Conservation (phyloP, 2,329 filamentous ascomycete species). For the Xylariaceae sp. region DNA sequence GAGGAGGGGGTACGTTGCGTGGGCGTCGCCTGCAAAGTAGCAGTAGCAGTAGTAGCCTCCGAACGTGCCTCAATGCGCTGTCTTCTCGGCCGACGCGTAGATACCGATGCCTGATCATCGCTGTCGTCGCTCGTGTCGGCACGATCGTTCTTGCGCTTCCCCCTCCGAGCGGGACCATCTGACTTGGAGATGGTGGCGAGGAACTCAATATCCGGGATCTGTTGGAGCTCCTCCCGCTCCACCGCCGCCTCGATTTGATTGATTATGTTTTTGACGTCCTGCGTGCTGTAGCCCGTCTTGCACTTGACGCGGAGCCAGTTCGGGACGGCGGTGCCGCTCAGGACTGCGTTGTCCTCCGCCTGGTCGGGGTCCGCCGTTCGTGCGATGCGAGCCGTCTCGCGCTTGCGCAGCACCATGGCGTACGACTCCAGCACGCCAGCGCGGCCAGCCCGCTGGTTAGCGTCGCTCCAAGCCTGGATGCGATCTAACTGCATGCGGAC, state of each 20-base stretch:
- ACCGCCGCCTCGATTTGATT: constrained; percentile 43
- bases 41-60: too few relatives aligned
- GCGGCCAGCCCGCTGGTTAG: constrained; percentile 37
- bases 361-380: constrained; percentile 34
- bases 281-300: constrained; percentile 43
- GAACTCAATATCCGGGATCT: constrained; percentile 56
- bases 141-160: background rate
- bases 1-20: too few relatives aligned
- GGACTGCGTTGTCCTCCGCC: constrained; percentile 28
- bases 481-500: constrained; percentile 57
- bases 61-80: too few relatives aligned
- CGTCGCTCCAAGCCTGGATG: constrained; percentile 58
- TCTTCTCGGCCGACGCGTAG: too few relatives aligned
- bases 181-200: constrained; percentile 48
- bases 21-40: too few relatives aligned
- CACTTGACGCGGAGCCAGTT: constrained; percentile 39
- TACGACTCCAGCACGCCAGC: constrained; percentile 51
- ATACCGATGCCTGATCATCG: background rate
- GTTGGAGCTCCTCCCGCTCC: constrained; percentile 36
- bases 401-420: constrained; percentile 58
- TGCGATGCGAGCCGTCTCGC: constrained; percentile 55
- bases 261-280: constrained; percentile 44
- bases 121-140: background rate
- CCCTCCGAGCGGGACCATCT: constrained; percentile 2
- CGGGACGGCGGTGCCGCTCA: constrained; percentile 37